A percentile compares a stretch with the other conserved stretches of the same genome.
Conservation (phyloP, 345 rosid genomes). For the Kernera saxatilis region DNA sequence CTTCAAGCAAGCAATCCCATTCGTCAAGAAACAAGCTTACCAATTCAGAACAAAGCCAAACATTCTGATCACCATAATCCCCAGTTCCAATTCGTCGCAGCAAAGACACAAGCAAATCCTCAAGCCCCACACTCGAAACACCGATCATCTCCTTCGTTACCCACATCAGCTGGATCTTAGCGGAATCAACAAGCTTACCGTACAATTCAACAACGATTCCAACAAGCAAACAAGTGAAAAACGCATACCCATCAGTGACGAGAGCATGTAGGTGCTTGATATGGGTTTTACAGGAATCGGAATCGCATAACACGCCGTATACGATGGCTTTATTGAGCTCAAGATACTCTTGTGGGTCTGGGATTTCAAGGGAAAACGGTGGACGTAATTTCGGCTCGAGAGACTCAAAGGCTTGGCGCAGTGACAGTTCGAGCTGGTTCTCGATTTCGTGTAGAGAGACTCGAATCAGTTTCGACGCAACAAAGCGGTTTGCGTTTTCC, state of each 20-base stretch:
- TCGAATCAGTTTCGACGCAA: constrained; percentile 44
- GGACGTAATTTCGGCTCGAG: constrained; percentile 48
- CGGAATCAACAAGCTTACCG: constrained; percentile 49
- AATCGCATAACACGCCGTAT: constrained; percentile 51
- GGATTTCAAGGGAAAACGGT: constrained; percentile 53
- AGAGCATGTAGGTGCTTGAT: constrained; percentile 63
- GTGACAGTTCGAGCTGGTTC: constrained; percentile 50
- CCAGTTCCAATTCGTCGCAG: constrained; percentile 62
- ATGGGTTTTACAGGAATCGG: constrained; percentile 41
- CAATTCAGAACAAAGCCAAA: constrained; percentile 73
- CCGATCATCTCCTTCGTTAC: constrained; percentile 54
- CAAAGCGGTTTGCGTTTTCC: constrained; percentile 11
- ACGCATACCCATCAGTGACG: constrained; percentile 65
- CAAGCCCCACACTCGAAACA: constrained; percentile 56
- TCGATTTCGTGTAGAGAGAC: constrained; percentile 39
- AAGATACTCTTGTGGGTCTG: constrained; percentile 44
- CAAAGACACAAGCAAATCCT: constrained; percentile 45
- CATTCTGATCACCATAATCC: constrained; percentile 63
- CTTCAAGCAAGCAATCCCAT: constrained; percentile 56
- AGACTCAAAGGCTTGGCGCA: constrained; percentile 52
- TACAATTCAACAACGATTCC: constrained; percentile 50
- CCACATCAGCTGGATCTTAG: constrained; percentile 58
- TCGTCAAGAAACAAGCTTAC: constrained; percentile 42
- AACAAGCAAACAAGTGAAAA: constrained; percentile 43
- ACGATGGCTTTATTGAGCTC: constrained; percentile 59